These are phyloP conservation scores for Yamadazyma paraphyllophila DNA, from an alignment of 805 yeast genomes.

Conservation along the genomic window DNA sequence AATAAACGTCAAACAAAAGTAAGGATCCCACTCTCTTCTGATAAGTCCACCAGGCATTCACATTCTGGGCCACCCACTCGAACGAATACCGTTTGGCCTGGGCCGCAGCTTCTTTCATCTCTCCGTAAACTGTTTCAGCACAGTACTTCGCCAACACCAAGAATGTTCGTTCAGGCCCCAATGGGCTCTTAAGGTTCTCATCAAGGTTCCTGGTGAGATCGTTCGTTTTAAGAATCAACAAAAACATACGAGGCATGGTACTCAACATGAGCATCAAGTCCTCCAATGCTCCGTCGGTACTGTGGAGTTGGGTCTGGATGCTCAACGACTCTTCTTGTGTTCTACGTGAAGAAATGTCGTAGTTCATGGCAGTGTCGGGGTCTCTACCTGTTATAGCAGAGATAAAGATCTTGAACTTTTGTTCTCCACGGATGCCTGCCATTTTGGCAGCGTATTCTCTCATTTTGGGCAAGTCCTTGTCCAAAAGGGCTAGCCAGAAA, in stretches of 20 bases:
- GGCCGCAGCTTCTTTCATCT: conserved; percentile 44
- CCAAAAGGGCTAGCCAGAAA: conserved; percentile 88
- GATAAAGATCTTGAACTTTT: conserved; percentile 75
- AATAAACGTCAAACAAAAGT: conserved; percentile 28
- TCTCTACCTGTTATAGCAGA: conserved; percentile 96
- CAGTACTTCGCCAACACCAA: conserved; percentile 88
- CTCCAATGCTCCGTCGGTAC: conserved; percentile 62
- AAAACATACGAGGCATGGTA: conserved; percentile 78
- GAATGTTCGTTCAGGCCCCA: conserved; percentile 86
- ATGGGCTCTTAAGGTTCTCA: conserved; percentile 74
- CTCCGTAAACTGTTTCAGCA: conserved; percentile 74
- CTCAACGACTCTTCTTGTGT: conserved; percentile 58
- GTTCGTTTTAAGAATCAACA: conserved; percentile 87
- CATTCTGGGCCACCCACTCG: conserved; percentile 13
- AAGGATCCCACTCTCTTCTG: conserved; percentile 31
- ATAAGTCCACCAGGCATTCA: conserved; percentile 33
- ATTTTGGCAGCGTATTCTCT: conserved; percentile 68
- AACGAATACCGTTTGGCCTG: conserved; percentile 19
- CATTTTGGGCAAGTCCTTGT: conserved; percentile 66
- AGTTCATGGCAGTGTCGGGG: conserved; percentile 67
- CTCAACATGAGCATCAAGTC: conserved; percentile 79
- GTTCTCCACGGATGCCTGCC: conserved; percentile 74
- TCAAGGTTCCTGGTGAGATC: conserved; percentile 89
- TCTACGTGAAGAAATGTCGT: conserved; percentile 55
- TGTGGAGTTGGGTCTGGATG: conserved; percentile 61